These are phyloP conservation scores for Anastatica hierochuntica DNA, from an alignment of 345 rosid species.

Conservation along the genomic window DNA sequence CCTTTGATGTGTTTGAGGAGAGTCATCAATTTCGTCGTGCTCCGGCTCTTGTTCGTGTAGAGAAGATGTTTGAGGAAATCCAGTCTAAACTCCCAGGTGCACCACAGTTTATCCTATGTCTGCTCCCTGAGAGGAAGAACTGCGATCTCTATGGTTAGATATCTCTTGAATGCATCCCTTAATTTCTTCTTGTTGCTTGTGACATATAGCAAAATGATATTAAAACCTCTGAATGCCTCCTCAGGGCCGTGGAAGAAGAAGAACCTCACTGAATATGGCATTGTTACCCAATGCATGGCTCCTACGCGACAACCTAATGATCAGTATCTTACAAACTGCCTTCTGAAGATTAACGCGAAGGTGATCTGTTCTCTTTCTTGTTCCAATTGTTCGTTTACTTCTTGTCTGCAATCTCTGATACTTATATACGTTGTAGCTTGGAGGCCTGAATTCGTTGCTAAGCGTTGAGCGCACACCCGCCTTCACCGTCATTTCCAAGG, in stretches of 20 bases:
- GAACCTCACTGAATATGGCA: slow-evolving; percentile 65
- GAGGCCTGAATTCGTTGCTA: slow-evolving; percentile 70
- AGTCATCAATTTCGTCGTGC: slow-evolving; percentile 38
- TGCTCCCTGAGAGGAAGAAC: slow-evolving; percentile 72
- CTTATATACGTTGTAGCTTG: slow-evolving; percentile 46
- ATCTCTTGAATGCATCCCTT: neutral
- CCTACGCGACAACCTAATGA: slow-evolving; percentile 65
- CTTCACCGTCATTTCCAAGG: slow-evolving; percentile 47
- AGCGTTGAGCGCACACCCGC: slow-evolving; percentile 60
- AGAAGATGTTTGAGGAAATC: slow-evolving; percentile 70
- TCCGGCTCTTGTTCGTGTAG: slow-evolving; percentile 58
- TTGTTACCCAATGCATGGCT: slow-evolving; percentile 86
- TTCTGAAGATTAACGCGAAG: slow-evolving; percentile 89
- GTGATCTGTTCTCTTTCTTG: slow-evolving; percentile 22
- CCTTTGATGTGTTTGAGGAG: slow-evolving; percentile 62
- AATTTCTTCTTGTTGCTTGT: neutral
- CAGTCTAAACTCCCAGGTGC: slow-evolving; percentile 67
- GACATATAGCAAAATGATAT: neutral
- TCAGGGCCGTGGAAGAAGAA: slow-evolving; percentile 92
- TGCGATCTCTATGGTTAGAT: slow-evolving; percentile 66
- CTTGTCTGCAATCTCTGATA: slow-evolving; percentile 6
- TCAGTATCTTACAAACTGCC: slow-evolving; percentile 77
- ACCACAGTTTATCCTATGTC: slow-evolving; percentile 75
- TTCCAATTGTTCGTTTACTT: neutral
- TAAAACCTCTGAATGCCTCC: neutral